Base-by-base conservation (phyloP, 2,329 filamentous ascomycete genomes). In the Acephala macrosclerotiorum region DNA sequence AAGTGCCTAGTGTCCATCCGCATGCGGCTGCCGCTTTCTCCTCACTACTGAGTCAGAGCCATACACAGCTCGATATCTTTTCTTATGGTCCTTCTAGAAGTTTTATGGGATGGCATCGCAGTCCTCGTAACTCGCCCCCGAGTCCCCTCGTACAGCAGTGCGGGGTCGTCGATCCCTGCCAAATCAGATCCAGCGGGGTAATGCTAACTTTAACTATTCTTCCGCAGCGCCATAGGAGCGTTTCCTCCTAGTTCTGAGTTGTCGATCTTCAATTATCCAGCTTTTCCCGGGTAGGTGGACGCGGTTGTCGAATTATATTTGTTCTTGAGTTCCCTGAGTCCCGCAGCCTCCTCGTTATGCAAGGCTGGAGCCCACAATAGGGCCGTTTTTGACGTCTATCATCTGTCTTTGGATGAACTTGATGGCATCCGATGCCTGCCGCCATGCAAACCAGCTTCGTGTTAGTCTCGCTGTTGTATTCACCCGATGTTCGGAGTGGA, bases 181-280 rank as follows among this genome's bases (percentile, higher is more conserved):
- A n/a, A 25, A 35, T 57, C 12, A 22, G 20, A 57, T 25, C n/a
- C 35, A 22, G 55, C 29, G 55, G 55, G 55, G 55, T 57, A 57
- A 38, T 40, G 35, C 55, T 33, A 36, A 36, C 33, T 20, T 22
- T 33, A 14, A 53, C 14, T 2, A 16, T 29, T 53, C 29, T 25
- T 25, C 45, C 45, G 45, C 49, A 53, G 26, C 22, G 49, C 49
- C 25, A 29, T 33, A 53, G 49, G 49, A 53, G 26, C 58, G 22
- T 45, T 35, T 38, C 40, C 36, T 56, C 49, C 49, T 35, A 61
- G 35, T 61, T 56, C 60, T 49, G 45, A 35, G 49, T 45, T 56
- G 49, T 40, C 20, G 29, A 49, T 53, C 36, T 22, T 22, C 26
- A 11, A 18, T 3, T 53, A 3, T 16, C 49, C 49, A 26, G 2